Base-by-base conservation (phyloP, 305 asterid species). In the Caryopteris hybrid region DNA sequence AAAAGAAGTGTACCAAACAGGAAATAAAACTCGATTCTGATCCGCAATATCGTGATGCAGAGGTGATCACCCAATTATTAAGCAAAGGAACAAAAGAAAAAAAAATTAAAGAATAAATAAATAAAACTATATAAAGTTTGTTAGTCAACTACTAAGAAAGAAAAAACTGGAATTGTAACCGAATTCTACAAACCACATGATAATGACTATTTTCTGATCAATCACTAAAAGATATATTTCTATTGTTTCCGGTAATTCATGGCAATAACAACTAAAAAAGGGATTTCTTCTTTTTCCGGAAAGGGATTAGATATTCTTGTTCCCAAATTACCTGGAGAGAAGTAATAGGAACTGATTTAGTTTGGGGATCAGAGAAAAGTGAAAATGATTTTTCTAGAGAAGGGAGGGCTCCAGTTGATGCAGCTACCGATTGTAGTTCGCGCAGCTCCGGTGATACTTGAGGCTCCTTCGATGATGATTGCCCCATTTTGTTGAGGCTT, bases 391-490 rank as follows among this genome's bases (percentile, higher is more conserved):
- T 82, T 8, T 77, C 76, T n/a, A 92, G 92, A 52, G 77, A 71
- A 6, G 93, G 86, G 39, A 92, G 92, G 56, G 94, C 92, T 64
- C 97, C 97, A 33, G 95, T 84, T 4, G 98, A 83, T 1, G 97
- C 96, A 20, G 96, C 97, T 23, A 84, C 75, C 4, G 97, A 81
- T 75, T 86, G 92, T 53, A 87, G 84, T 71, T 88, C 85, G 14
- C 88, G 82, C 80, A 82, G 84, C 77, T 81, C 96, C 59, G 85
- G 81, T 38, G 97, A 77, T 53, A 66, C 77, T 25, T 78, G 73
- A 42, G 76, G 75, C 48, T 80, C 85, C 17, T 65, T 70, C 11
- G 96, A 85, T 43, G 95, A 89, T 33, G 95, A 85, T 82, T 92
- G 98, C 66, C 98, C 98, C 98, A 92, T 91, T 69, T 18, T 54